Evolutionary conservation across 2,329 filamentous ascomycete species (phyloP).

Genomic region (Chaetomiaceae sp.): DNA sequence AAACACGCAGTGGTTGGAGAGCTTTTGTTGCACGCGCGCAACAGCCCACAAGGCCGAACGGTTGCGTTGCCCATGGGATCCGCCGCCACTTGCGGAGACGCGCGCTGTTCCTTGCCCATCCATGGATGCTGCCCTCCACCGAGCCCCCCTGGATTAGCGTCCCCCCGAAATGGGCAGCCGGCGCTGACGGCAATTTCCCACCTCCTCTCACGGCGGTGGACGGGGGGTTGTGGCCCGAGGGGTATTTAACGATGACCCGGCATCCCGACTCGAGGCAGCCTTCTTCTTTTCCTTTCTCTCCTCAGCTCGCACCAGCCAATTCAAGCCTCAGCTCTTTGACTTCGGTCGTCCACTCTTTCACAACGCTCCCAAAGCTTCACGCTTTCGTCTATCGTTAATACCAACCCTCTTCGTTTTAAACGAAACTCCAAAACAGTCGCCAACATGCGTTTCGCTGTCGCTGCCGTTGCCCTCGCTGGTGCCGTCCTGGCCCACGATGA

Average conservation of each 20-base stretch:
- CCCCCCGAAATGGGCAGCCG: slow-evolving; percentile 19
- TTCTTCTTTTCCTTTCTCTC: slow-evolving; percentile 26
- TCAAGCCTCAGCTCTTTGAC: slow-evolving; percentile 31
- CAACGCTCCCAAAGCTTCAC: slow-evolving; percentile 24
- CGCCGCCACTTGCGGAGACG: slow-evolving; percentile 14
- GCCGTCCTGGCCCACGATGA: slow-evolving; percentile 30
- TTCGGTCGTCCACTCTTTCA: slow-evolving; percentile 39
- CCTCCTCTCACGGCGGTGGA: slow-evolving; percentile 2
- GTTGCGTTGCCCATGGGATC: slow-evolving; percentile 7
- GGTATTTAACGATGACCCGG: slow-evolving; percentile 31
- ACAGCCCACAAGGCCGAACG: slow-evolving; percentile 3
- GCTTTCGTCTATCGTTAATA: slow-evolving; percentile 28
- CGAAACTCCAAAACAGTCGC: slow-evolving; percentile 27
- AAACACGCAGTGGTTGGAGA: slow-evolving; percentile 8
- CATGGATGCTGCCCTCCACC: slow-evolving; percentile 22
- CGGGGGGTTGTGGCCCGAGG: background rate
- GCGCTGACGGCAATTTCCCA: slow-evolving; percentile 23
- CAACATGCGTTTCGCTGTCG: slow-evolving; percentile 59
- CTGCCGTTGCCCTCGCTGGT: slow-evolving; percentile 44
- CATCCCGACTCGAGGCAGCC: slow-evolving; percentile 13
- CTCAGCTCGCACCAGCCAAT: slow-evolving; percentile 31
- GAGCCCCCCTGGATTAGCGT: slow-evolving; percentile 28
- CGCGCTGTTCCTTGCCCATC: slow-evolving; percentile 15
- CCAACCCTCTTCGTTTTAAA: slow-evolving; percentile 16
- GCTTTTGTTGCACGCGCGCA: too few relatives aligned